Percentiles rank a stretch among this genome's conserved stretches.
phyloP scores from a whole-genome alignment of 192 early-diverging fungal genomes.

The Backusella australiensis region DNA sequence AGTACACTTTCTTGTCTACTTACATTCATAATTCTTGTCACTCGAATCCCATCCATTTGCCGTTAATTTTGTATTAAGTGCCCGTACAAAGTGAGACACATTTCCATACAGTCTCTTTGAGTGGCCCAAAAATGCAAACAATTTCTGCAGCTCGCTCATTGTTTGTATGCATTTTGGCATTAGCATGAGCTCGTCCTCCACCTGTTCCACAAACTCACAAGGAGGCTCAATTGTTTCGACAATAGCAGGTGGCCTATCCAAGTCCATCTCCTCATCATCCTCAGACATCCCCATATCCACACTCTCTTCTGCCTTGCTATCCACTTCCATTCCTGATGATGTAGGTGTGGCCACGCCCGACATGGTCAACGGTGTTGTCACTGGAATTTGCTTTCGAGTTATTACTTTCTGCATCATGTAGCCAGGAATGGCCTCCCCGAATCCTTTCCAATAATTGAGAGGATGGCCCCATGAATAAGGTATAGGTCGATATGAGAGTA shows the following conservation, averaged over 20 bases:
- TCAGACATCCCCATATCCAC: background rate
- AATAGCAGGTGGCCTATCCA: slow-evolving; percentile 5
- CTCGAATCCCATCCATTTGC: slow-evolving; percentile 10
- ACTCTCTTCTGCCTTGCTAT: background rate
- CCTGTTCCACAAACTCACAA: background rate
- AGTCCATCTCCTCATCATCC: background rate
- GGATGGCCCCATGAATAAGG: slow-evolving; percentile 32
- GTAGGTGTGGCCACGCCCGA: background rate
- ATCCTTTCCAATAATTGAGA: slow-evolving; percentile 40
- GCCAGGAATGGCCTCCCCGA: slow-evolving; percentile 20
- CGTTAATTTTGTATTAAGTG: slow-evolving; percentile 11
- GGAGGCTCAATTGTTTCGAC: background rate
- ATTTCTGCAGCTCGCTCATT: slow-evolving; percentile 42
- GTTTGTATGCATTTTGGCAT: slow-evolving; percentile 14
- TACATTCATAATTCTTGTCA: slow-evolving; percentile 25
- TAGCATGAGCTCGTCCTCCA: background rate
- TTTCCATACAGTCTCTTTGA: slow-evolving; percentile 36
- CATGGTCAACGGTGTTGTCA: background rate
- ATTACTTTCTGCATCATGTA: background rate
- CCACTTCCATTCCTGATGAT: background rate
- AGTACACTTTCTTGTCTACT: background rate
- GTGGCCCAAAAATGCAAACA: slow-evolving; percentile 38
- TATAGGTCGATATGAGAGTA: slow-evolving; percentile 35
- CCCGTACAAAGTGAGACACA: slow-evolving; percentile 24
- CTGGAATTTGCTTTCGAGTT: background rate